Base-by-base conservation (phyloP, 805 yeast genomes). In the Spathaspora boniae region DNA sequence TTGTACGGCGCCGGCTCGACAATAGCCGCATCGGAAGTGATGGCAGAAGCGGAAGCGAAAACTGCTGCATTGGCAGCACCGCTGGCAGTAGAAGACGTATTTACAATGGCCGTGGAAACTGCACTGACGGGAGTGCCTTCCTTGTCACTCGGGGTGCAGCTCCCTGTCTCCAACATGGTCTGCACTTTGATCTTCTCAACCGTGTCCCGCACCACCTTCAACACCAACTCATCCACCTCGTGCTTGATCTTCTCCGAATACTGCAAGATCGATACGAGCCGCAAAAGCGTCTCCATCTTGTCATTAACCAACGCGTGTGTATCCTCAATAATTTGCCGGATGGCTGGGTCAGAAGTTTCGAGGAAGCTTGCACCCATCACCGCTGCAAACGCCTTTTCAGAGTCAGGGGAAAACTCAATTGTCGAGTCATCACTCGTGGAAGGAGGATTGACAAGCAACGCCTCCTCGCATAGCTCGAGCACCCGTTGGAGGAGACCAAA, bases 171-270 rank as follows among this genome's bases (percentile, higher is more conserved):
- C 11, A 8, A 19, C 7, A 34, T 33, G 2, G 60, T 56, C 36
- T 58, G 60, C 29, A 61, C 76, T 35, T 65, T 63, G 9, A 76
- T 80, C 46, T 71, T 75, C 24, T 61, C 56, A 2, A 87, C 71
- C 0, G 93, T 82, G 23, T 78, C 78, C 16, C 70, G 62, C 3
- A 89, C 85, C 2, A 82, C 67, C 24, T 65, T 59, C 18, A 84
- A 58, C 3, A 88, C 88, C 50, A 79, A 62, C 15, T 60, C 70
- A 51, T 87, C 93, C 3, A 87, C 84, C 56, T 89, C 96, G 34
- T 72, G 75, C 35, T 86, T 83, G 33, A 88, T 78, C 47, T 78
- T 81, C 44, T 82, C 82, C 15, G 85, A 79, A 54, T 82, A 87
- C 37, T 82, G 77, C 41, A 86, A 65, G 2, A 86, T 76, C 42